phyloP scores from a whole-genome alignment of 2,329 filamentous ascomycete genomes.

The Ophiosphaerella narmari region DNA sequence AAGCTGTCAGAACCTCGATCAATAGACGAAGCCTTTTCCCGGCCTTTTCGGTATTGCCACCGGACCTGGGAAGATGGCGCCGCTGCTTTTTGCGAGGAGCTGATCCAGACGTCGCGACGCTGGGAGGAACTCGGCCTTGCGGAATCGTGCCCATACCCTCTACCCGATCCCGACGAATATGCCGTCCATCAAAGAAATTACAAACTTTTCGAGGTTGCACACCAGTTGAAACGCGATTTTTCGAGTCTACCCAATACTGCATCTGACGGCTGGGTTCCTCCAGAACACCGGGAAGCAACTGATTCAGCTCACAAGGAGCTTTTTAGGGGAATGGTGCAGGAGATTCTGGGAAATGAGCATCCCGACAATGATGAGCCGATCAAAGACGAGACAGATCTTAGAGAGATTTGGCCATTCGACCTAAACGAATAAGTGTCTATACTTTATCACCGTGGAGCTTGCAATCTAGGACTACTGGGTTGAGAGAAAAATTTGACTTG shows the following conservation, averaged over 20 bases:
- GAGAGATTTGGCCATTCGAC: slow-evolving; percentile 46
- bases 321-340: slow-evolving; percentile 38
- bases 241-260: slow-evolving; percentile 37
- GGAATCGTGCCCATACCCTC: slow-evolving; percentile 38
- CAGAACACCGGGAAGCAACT: slow-evolving; percentile 40
- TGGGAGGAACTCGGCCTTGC: slow-evolving; percentile 49
- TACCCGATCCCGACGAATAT: slow-evolving; percentile 33
- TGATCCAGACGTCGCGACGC: slow-evolving; percentile 45
- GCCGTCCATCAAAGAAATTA: slow-evolving; percentile 36
- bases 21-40: slow-evolving; percentile 44
- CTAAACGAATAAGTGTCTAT: slow-evolving; percentile 14
- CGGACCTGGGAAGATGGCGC: slow-evolving; percentile 50
- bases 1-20: slow-evolving; percentile 38
- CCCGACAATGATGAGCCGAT: slow-evolving; percentile 43
- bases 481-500: too few relatives aligned
- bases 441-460: too few relatives aligned
- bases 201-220: slow-evolving; percentile 38
- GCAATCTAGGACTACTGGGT: too few relatives aligned
- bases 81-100: slow-evolving; percentile 46
- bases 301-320: slow-evolving; percentile 34
- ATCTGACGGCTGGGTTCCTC: slow-evolving; percentile 46
- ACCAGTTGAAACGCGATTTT: slow-evolving; percentile 35
- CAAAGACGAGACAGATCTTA: slow-evolving; percentile 36
- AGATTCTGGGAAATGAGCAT: slow-evolving; percentile 35
- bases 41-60: slow-evolving; percentile 48